Conservation (phyloP, 148 eudicot genomes). For the Talinum fruticosum region DNA sequence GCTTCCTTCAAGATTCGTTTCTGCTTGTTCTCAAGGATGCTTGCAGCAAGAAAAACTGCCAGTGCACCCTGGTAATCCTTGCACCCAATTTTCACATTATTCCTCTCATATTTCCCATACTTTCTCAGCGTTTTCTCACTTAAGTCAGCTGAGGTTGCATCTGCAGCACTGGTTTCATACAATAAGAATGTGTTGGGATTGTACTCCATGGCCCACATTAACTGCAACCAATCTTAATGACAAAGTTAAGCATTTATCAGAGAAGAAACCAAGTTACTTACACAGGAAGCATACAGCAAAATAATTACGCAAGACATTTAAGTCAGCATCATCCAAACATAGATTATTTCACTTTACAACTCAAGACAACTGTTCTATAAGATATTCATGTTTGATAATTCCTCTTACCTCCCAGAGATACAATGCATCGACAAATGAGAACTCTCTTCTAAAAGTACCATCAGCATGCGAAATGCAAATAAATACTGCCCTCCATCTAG, state of each 20-base stretch:
- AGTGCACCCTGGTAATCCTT: conserved; percentile 61
- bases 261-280: not conserved
- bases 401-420: conserved; percentile 93
- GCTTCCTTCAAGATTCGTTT: conserved; percentile 80
- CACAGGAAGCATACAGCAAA: not conserved
- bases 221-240: conserved; percentile 40
- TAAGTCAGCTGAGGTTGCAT: conserved; percentile 40
- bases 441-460: conserved; percentile 93
- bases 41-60: conserved; percentile 83
- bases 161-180: conserved; percentile 48
- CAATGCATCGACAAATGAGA: conserved; percentile 76
- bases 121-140: conserved; percentile 54
- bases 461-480: conserved; percentile 95
- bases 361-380: not conserved
- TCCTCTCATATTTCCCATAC: conserved; percentile 87
- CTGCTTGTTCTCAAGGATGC: conserved; percentile 90
- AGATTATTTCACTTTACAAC: not conserved
- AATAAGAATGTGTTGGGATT: conserved; percentile 70
- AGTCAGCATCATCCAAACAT: no score
- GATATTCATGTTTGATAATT: conserved; percentile 1
- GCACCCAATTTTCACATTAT: conserved; percentile 53
- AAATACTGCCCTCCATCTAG: conserved; percentile 92
- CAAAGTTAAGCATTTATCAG: conserved; percentile 19
- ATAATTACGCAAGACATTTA: not conserved
- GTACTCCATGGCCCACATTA: conserved; percentile 99